Percentiles rank a stretch among this genome's conserved stretches.
phyloP scores from a whole-genome alignment of 345 rosid species.

The Kernera saxatilis region DNA sequence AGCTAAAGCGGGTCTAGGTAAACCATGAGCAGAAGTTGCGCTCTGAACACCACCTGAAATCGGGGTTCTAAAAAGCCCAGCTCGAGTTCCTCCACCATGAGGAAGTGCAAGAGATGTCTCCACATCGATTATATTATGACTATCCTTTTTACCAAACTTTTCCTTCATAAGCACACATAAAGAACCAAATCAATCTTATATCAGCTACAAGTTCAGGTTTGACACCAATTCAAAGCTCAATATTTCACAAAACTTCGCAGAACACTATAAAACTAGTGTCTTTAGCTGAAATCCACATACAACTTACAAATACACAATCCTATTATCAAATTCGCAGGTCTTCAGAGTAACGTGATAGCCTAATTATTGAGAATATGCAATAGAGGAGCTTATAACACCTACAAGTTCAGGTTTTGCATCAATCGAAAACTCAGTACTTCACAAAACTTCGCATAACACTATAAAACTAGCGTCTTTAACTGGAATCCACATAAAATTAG shows the following conservation, averaged over 20 bases:
- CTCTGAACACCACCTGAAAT: conserved; percentile 99
- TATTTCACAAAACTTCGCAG: not conserved
- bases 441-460: not conserved
- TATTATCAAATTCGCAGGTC: not conserved
- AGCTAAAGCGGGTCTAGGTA: conserved; percentile 89
- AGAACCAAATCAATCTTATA: conserved; percentile 33
- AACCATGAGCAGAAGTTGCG: conserved; percentile 94
- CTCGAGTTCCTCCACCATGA: conserved; percentile 68
- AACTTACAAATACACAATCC: not conserved
- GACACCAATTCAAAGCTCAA: too few species aligned
- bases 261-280: not conserved
- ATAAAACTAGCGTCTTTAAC: not conserved
- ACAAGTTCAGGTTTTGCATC: not conserved
- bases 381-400: too few species aligned
- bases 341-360: not conserved
- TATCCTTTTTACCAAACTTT: conserved; percentile 35
- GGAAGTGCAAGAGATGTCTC: conserved; percentile 43
- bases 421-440: not conserved
- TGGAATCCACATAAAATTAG: not conserved
- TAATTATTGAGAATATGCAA: not conserved
- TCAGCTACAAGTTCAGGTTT: not conserved
- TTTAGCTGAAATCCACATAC: not conserved
- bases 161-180: conserved; percentile 52
- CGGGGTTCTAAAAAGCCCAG: conserved; percentile 95
- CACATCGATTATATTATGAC: conserved; percentile 33